Evolutionary conservation across 169 alveolate genomes (phyloP).

Genomic region (Nephromyces sp.): DNA sequence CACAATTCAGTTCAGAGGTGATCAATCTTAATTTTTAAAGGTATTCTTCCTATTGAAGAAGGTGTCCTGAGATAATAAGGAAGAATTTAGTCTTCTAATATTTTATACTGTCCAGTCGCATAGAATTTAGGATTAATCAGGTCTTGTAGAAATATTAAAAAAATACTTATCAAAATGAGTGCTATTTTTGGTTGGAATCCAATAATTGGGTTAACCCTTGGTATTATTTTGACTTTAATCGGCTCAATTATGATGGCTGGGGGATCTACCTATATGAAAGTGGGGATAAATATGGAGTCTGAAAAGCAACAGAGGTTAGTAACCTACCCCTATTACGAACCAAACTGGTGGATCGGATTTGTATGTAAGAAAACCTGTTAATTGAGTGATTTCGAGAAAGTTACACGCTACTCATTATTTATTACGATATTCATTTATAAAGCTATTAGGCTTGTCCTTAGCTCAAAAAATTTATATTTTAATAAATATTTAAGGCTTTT

Average conservation of each 20-base stretch:
- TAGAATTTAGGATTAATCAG: too few relatives aligned
- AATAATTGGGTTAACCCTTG: conserved; percentile 44
- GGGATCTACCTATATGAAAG: conserved; percentile 62
- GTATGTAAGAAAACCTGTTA: conserved; percentile 7
- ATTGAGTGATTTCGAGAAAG: not conserved
- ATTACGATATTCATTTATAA: not conserved
- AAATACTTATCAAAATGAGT: too few relatives aligned
- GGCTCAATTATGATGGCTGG: conserved; percentile 68
- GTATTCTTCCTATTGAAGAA: too few relatives aligned
- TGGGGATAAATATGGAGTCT: conserved; percentile 52
- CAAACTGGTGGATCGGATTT: conserved; percentile 58
- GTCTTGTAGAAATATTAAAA: too few relatives aligned
- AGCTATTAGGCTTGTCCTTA: too few relatives aligned
- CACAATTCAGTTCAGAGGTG: too few relatives aligned
- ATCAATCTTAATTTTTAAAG: too few relatives aligned
- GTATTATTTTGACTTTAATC: conserved; percentile 53
- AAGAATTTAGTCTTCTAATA: too few relatives aligned
- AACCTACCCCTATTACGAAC: conserved; percentile 39
- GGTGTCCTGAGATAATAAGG: too few relatives aligned
- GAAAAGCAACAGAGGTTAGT: conserved; percentile 29
- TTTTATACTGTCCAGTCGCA: too few relatives aligned
- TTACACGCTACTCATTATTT: not conserved
- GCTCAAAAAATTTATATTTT: too few relatives aligned
- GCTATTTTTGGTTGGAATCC: conserved; percentile 29
- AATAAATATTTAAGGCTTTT: not conserved